Evolutionary conservation across 208 protist genomes (phyloP), one percentile per base, ranked within the genome.

Genomic region (Trypanosoma melophagium): DNA sequence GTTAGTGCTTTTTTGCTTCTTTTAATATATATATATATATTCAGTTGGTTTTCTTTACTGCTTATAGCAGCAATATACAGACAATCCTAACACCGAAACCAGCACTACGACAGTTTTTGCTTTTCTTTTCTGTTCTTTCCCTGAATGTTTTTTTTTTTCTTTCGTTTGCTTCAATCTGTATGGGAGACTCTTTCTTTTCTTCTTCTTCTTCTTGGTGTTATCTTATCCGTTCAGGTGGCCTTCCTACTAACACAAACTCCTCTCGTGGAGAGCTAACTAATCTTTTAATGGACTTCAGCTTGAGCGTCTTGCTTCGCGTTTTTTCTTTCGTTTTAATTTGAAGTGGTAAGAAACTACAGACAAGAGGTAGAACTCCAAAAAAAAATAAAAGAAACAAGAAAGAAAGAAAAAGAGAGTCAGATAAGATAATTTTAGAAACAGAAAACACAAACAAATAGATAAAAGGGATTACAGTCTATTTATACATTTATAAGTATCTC

Each of bases 231-330:
- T 61, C 17, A 13, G 45, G 40, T 38, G 40, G 59, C 28, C 44
- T 51, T 35, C 41, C 12, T 63, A 63, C 12, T 38, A 35, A 14
- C 31, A 9, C 35, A 22, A 19, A 63, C 60, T 66, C 60, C 49
- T 42, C 3, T 66, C 40, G 14, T 56, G 60, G 60, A 66, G 60
- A 55, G 40, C 19, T 24, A 55, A 25, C 28, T 56, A 28, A 28
- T 41, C 17, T 42, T 55, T 40, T 56, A 66, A 66, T 21, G 41
- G 44, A 66, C 60, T 53, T 66, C 60, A 66, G 60, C 31, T 53
- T 66, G 42, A 55, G 35, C 4, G 28, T 35, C 16, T n/a, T 25
- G 14, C 24, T 10, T 50, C 14, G 8, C 12, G 51, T 2, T 31
- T 31, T 13, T 59, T 42, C 17, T n/a, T 21, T 59, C 42, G 13